Percentiles rank a stretch among this genome's conserved stretches.
These are phyloP conservation scores for Albophoma yamanashiensis DNA, from an alignment of 2,329 filamentous ascomycete species.

Conservation along the genomic window DNA sequence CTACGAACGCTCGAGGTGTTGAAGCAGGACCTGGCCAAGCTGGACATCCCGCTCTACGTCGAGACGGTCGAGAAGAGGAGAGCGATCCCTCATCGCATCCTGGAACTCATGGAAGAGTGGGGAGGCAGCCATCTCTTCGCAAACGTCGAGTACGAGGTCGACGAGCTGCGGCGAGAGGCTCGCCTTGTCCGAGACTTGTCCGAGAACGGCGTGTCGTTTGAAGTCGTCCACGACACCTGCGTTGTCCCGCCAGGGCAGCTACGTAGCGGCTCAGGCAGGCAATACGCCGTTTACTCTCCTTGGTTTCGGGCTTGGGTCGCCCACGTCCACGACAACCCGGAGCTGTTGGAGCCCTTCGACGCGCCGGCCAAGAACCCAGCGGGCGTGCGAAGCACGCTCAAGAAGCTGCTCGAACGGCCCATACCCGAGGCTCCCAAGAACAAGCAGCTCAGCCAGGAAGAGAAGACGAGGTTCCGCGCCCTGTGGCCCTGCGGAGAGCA, in stretches of 20 bases:
- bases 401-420: conserved; percentile 44
- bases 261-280: conserved; percentile 56
- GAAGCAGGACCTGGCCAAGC: conserved; percentile 51
- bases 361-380: conserved; percentile 26
- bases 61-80: conserved; percentile 60
- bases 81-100: conserved; percentile 47
- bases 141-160: conserved; percentile 87
- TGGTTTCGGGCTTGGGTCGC: conserved; percentile 73
- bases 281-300: conserved; percentile 76
- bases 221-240: conserved; percentile 71
- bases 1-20: conserved; percentile 60
- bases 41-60: conserved; percentile 70
- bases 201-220: conserved; percentile 54
- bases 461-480: conserved; percentile 42
- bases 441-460: conserved; percentile 49
- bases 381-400: conserved; percentile 30
- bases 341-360: conserved; percentile 53
- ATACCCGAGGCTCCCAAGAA: conserved; percentile 53
- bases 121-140: conserved; percentile 64
- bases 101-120: conserved; percentile 61
- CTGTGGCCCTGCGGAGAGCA: conserved; percentile 70
- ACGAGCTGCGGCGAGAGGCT: conserved; percentile 72
- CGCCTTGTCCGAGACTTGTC: conserved; percentile 50
- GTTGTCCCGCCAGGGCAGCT: conserved; percentile 67
- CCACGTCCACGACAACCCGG: conserved; percentile 58